Evolutionary conservation across 106 monocot species (phyloP).

Genomic region (Dioscorea zingiberensis): DNA sequence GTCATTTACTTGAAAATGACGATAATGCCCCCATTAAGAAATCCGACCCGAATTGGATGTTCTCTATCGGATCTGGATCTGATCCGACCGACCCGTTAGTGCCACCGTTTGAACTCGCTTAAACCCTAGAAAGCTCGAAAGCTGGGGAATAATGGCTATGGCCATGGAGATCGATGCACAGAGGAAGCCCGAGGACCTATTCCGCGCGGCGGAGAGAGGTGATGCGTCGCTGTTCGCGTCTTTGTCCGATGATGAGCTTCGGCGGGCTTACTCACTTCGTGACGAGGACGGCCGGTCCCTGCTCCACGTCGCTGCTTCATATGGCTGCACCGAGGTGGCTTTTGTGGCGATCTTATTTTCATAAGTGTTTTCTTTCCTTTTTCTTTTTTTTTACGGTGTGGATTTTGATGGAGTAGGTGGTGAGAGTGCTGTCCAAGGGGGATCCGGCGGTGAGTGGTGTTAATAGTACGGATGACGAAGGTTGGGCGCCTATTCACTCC

Average conservation of each 20-base stretch:
- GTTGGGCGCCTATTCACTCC: conserved; percentile 90
- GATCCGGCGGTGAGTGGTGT: conserved; percentile 41
- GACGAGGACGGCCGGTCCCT: conserved; percentile 93
- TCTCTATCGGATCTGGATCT: too few species aligned
- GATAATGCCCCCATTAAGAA: too few species aligned
- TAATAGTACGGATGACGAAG: conserved; percentile 78
- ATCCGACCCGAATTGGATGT: too few species aligned
- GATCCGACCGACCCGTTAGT: too few species aligned
- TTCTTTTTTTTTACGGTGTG: not conserved
- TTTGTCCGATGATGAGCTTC: conserved; percentile 35
- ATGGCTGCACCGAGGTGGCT: conserved; percentile 46
- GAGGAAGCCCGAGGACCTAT: conserved; percentile 52
- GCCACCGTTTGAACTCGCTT: too few species aligned
- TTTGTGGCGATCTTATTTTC: not conserved
- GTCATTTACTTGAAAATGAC: too few species aligned
- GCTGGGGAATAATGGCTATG: conserved; percentile 16
- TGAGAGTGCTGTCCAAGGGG: conserved; percentile 38
- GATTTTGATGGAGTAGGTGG: conserved; percentile 42
- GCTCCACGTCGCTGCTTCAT: conserved; percentile 82
- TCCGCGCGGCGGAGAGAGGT: conserved; percentile 69
- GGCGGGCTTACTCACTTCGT: conserved; percentile 24
- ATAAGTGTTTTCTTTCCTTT: not conserved
- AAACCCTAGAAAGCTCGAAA: not conserved
- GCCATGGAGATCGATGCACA: conserved; percentile 57
- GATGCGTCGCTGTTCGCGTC: conserved; percentile 39